These are phyloP conservation scores for Protomyces inouyei DNA, from an alignment of 1,139 yeast species.

Conservation along the genomic window DNA sequence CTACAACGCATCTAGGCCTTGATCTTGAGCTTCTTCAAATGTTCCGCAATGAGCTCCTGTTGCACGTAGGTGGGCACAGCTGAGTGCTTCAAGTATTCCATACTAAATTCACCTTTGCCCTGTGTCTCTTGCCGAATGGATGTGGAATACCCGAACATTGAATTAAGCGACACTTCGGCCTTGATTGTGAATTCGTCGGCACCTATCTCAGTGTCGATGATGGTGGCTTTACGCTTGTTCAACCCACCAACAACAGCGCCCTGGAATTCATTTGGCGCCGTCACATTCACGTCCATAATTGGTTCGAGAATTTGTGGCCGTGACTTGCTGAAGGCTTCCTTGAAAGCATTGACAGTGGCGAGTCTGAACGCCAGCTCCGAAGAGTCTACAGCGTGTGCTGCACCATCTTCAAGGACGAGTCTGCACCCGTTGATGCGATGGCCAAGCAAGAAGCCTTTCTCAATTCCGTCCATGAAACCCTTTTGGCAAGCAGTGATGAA, in stretches of 20 bases:
- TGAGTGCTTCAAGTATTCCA: slow-evolving; percentile 89
- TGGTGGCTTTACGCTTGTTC: slow-evolving; percentile 88
- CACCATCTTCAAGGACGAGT: slow-evolving; percentile 96
- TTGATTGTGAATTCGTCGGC: slow-evolving; percentile 89
- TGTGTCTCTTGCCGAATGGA: slow-evolving; percentile 94
- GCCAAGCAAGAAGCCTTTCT: slow-evolving; percentile 95
- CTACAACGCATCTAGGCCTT: not conserved
- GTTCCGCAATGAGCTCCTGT: slow-evolving; percentile 80
- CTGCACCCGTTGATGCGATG: slow-evolving; percentile 87
- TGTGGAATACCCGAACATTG: slow-evolving; percentile 95
- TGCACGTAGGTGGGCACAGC: slow-evolving; percentile 90
- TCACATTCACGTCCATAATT: slow-evolving; percentile 85
- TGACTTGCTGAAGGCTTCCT: slow-evolving; percentile 78
- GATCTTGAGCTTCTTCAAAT: slow-evolving; percentile 51
- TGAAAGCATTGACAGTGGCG: slow-evolving; percentile 89
- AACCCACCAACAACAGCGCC: slow-evolving; percentile 85
- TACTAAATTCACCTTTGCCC: slow-evolving; percentile 95
- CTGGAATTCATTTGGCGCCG: slow-evolving; percentile 96
- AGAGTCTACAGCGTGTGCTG: slow-evolving; percentile 94
- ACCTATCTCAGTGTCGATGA: slow-evolving; percentile 88
- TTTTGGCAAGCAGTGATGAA: slow-evolving; percentile 85
- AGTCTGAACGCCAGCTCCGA: slow-evolving; percentile 91
- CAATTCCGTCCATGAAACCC: slow-evolving; percentile 92
- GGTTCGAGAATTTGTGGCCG: slow-evolving; percentile 92
- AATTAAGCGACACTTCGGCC: slow-evolving; percentile 88